phyloP scores from a whole-genome alignment of 2,329 filamentous ascomycete genomes.

The Emericellopsis cladophorae region DNA sequence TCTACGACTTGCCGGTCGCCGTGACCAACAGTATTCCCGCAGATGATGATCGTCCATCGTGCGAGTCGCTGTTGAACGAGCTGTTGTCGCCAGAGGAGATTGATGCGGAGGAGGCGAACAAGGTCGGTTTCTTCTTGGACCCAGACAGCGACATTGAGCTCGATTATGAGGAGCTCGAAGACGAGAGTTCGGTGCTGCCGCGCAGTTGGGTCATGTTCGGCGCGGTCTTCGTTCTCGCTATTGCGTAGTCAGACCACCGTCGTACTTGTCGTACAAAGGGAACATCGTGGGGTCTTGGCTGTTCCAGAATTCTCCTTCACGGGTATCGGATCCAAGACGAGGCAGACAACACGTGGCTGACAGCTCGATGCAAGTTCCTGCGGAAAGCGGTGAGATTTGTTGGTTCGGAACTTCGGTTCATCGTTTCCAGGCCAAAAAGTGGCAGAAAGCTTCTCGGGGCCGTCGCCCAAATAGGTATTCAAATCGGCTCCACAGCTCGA shows the following conservation, averaged over 20 bases:
- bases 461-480: conserved; percentile 1
- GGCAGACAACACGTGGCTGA: no score
- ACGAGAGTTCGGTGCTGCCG: not conserved
- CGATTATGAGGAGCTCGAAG: conserved; percentile 15
- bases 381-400: no score
- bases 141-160: conserved; percentile 35
- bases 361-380: no score
- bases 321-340: no score
- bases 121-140: conserved; percentile 34
- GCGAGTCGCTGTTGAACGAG: conserved; percentile 37
- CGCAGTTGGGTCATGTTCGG: no score
- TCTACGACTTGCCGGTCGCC: conserved; percentile 57
- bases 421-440: not conserved
- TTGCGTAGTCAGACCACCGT: no score
- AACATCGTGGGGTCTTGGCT: no score
- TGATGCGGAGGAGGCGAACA: conserved; percentile 25
- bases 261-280: no score
- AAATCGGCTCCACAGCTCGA: not conserved
- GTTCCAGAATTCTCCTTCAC: no score
- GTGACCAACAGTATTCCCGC: conserved; percentile 51
- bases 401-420: no score
- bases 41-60: conserved; percentile 27
- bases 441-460: not conserved
- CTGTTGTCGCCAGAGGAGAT: conserved; percentile 33
- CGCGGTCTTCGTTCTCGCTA: no score